Base-by-base conservation (phyloP, 2,329 filamentous ascomycete genomes). In the Mollisiaceae sp. region DNA sequence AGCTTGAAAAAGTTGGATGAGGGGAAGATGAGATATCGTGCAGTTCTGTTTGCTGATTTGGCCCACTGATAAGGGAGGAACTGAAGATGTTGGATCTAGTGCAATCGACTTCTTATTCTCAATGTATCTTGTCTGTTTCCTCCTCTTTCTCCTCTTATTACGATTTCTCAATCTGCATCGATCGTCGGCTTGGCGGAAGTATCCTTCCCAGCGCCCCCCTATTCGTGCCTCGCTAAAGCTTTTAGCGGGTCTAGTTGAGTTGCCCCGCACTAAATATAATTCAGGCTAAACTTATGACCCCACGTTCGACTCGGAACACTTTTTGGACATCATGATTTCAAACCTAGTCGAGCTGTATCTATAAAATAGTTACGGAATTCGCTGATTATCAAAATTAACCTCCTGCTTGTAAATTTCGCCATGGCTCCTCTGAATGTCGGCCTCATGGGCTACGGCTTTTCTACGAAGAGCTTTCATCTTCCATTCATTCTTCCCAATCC, bases 1-100 rank as follows among this genome's bases (percentile, higher is more conserved):
- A 81, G 80, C 4, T 77, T 89, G 41, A 72, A 86, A 15, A 86
- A 87, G 65, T 81, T 89, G 77, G 81, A 84, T 14, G 76, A 76
- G 0, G 86, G 85, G 1, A 84, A 85, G 77, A 82, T 82, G 32
- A 77, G 81, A 36, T 84, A 83, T 70, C 75, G 82, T 59, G 83
- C 80, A 62, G 80, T 82, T 8, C 54, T 74, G 39, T 61, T 47
- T 24, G 56, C 50, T 36, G 56, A 50, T 14, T 24, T 50, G 45
- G 41, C 41, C 11, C 45, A 50, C 11, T 50, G 45, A 32, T 32
- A 32, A 50, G n/a, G 4, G 43, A 45, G n/a, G 11, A n/a, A 11
- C 18, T 50, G n/a, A 20, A n/a, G 8, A 4, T 24, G 45, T 4
- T 11, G n/a, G 27, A 32, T 32, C 27, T 32, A 20, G n/a, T 1